These are phyloP conservation scores for Mycocalia duriaeana DNA, from an alignment of 1,284 basidiomycete species.

Conservation along the genomic window DNA sequence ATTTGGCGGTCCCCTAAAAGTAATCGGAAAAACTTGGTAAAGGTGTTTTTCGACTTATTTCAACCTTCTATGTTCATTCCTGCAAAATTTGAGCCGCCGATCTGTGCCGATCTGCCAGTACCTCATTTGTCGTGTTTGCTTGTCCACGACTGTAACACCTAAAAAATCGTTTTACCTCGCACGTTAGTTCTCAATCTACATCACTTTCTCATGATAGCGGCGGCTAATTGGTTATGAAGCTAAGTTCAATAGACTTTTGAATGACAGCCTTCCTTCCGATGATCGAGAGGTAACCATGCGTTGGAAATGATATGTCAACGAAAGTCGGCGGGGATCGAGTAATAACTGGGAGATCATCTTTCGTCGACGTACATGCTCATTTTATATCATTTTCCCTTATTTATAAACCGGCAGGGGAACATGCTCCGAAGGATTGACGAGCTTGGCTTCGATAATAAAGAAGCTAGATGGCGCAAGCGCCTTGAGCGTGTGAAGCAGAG, in stretches of 20 bases:
- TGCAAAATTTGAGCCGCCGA: background rate
- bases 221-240: too few species aligned
- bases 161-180: too few species aligned
- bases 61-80: background rate
- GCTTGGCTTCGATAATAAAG: background rate
- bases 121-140: background rate
- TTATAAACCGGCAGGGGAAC: background rate
- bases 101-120: background rate
- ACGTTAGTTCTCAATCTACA: too few species aligned
- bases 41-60: background rate
- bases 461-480: background rate
- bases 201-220: too few species aligned
- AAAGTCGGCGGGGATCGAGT: too few species aligned
- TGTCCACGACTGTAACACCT: background rate
- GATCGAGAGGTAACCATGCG: too few species aligned
- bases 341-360: too few species aligned
- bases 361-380: too few species aligned
- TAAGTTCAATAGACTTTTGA: too few species aligned
- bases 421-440: background rate
- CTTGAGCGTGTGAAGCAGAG: background rate
- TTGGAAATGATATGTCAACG: too few species aligned
- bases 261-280: too few species aligned
- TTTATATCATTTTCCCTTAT: too few species aligned
- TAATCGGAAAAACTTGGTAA: background rate
- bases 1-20: slow-evolving; percentile 9